phyloP scores from a whole-genome alignment of 345 rosid genomes.

The Moricandia moricandioides region DNA sequence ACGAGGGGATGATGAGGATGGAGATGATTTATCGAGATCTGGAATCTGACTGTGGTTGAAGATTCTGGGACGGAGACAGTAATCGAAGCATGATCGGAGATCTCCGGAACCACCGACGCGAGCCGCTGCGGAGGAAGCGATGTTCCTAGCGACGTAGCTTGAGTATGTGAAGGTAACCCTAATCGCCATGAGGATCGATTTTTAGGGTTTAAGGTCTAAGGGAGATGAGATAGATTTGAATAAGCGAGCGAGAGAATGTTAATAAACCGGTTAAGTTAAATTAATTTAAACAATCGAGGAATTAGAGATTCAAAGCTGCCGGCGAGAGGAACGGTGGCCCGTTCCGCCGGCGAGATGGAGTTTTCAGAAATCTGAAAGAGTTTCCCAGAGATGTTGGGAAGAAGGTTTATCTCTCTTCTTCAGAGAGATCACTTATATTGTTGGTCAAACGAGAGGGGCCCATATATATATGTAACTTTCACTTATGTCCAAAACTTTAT shows the following conservation, averaged over 20 bases:
- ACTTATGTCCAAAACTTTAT: neutral
- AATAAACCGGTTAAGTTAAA: conserved; percentile 8
- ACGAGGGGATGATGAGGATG: conserved; percentile 7
- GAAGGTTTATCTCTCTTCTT: neutral
- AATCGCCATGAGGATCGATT: conserved; percentile 56
- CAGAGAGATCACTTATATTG: neutral
- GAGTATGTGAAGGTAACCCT: conserved; percentile 68
- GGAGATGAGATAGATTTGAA: neutral
- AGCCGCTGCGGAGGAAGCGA: conserved; percentile 51
- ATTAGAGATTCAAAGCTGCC: conserved; percentile 12
- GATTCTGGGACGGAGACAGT: conserved; percentile 50
- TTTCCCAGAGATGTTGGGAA: conserved; percentile 6
- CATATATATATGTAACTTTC: neutral
- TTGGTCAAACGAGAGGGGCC: conserved; percentile 6
- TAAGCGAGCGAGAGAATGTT: conserved; percentile 20
- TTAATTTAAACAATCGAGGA: too few species aligned
- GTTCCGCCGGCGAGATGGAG: conserved; percentile 24
- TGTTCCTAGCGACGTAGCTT: conserved; percentile 56
- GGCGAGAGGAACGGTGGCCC: neutral
- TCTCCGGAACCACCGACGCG: conserved; percentile 50
- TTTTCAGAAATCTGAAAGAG: too few species aligned
- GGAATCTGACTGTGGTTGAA: conserved; percentile 40
- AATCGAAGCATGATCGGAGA: conserved; percentile 52
- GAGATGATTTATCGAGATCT: conserved; percentile 40
- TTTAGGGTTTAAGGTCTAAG: neutral